Conservation (phyloP, 1,284 basidiomycete species). For the Ceratobasidium sp. region DNA sequence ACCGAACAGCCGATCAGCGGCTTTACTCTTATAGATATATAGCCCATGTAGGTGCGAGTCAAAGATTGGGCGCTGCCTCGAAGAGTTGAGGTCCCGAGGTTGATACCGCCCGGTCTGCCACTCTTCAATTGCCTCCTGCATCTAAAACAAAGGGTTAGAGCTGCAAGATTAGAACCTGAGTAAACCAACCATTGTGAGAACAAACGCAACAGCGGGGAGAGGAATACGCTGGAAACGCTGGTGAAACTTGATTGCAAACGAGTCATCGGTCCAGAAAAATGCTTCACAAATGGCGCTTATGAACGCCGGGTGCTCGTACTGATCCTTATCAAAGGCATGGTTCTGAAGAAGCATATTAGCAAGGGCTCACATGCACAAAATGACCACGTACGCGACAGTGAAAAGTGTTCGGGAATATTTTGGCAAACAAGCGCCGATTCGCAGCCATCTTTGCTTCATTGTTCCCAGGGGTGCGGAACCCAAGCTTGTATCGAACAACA, state of each 20-base stretch:
- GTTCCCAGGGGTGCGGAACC: neutral
- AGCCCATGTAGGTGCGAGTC: neutral
- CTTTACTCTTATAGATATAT: neutral
- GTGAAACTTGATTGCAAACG: neutral
- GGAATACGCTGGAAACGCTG: neutral
- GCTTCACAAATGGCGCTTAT: neutral
- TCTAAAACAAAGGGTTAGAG: neutral
- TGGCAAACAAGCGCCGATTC: neutral
- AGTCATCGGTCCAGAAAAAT: neutral
- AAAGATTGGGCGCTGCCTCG: neutral
- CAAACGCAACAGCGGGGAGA: neutral
- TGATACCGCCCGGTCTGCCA: neutral
- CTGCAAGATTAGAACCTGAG: too few species aligned
- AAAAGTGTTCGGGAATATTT: constrained; percentile 5
- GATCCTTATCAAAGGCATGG: neutral
- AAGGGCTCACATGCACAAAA: too few species aligned
- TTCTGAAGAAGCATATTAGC: too few species aligned
- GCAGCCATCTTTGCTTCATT: neutral
- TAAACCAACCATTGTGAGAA: too few species aligned
- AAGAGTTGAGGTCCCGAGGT: neutral
- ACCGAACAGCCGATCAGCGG: neutral
- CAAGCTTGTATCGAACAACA: neutral
- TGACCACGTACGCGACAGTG: constrained; percentile 15
- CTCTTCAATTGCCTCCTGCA: neutral
- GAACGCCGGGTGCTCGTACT: neutral